Evolutionary conservation across 2,329 filamentous ascomycete genomes (phyloP).

Genomic region (Sporothrix phasma): DNA sequence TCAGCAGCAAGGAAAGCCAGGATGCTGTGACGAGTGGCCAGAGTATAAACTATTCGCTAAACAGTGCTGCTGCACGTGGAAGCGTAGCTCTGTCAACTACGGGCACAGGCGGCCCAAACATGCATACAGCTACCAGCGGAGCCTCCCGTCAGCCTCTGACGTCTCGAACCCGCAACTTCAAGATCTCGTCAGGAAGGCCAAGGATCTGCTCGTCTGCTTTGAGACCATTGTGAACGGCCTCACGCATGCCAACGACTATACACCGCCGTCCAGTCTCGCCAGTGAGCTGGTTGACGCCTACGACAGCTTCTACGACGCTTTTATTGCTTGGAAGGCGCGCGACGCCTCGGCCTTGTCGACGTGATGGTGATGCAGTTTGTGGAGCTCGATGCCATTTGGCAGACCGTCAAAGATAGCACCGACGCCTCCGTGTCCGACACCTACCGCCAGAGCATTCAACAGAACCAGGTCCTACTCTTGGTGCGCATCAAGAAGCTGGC

Average conservation of each 20-base stretch:
- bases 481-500: constrained; percentile 71
- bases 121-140: neutral
- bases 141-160: constrained; percentile 42
- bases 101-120: neutral
- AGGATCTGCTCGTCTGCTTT: constrained; percentile 67
- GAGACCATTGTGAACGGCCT: constrained; percentile 61
- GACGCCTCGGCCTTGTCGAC: constrained; percentile 70
- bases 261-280: constrained; percentile 50
- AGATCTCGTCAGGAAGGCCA: constrained; percentile 67
- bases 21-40: neutral
- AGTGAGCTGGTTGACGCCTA: constrained; percentile 59
- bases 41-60: neutral
- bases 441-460: constrained; percentile 70
- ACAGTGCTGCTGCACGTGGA: neutral
- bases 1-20: constrained; percentile 55
- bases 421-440: constrained; percentile 63
- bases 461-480: constrained; percentile 70
- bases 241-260: constrained; percentile 56
- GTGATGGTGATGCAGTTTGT: constrained; percentile 83
- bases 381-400: constrained; percentile 73
- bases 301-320: constrained; percentile 65
- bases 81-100: neutral
- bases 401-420: constrained; percentile 69
- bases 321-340: constrained; percentile 74
- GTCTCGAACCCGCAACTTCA: constrained; percentile 53